Evolutionary conservation across 768 basidiomycete genomes (phyloP), one percentile per base, ranked within the genome.

Genomic region (Russula emetica): DNA sequence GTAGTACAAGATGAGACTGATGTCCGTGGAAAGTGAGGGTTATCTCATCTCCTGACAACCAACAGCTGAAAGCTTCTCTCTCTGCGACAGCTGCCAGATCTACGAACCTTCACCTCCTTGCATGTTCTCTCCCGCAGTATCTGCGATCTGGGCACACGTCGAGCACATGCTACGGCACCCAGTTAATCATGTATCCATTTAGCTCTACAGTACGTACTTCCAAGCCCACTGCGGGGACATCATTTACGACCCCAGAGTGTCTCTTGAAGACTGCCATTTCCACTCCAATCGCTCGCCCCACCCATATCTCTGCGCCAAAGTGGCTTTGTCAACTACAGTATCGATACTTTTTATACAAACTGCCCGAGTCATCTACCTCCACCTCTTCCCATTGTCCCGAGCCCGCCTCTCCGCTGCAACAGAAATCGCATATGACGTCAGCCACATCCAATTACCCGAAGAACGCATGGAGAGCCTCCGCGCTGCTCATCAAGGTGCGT

Each of bases 101-200:
- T n/a, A 93, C 71, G 82, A 86, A 68, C 87, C 87, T 0, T 91
- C 90, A 30, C 80, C 83, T 2, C 78, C 5, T 30, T 91, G 32
- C 73, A 75, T 13, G 80, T 82, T 2, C 91, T 90, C 76, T 84
- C 88, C n/a, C n/a, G n/a, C n/a, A n/a, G n/a, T n/a, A n/a, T n/a
- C n/a, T n/a, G n/a, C n/a, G n/a, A n/a, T n/a, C n/a, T n/a, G n/a
- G n/a, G n/a, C n/a, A n/a, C n/a, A n/a, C n/a, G n/a, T n/a, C n/a
- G n/a, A n/a, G n/a, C n/a, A n/a, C n/a, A n/a, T n/a, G n/a, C n/a
- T n/a, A n/a, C n/a, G n/a, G n/a, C n/a, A n/a, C n/a, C n/a, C n/a
- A n/a, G n/a, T n/a, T n/a, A n/a, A n/a, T n/a, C n/a, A n/a, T n/a
- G n/a, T n/a, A n/a, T n/a, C n/a, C n/a, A 28, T 28, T 30, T 7